Evolutionary conservation across 352 stramenopile species (phyloP).

Genomic region (Globisporangium rhizosaccharum): DNA sequence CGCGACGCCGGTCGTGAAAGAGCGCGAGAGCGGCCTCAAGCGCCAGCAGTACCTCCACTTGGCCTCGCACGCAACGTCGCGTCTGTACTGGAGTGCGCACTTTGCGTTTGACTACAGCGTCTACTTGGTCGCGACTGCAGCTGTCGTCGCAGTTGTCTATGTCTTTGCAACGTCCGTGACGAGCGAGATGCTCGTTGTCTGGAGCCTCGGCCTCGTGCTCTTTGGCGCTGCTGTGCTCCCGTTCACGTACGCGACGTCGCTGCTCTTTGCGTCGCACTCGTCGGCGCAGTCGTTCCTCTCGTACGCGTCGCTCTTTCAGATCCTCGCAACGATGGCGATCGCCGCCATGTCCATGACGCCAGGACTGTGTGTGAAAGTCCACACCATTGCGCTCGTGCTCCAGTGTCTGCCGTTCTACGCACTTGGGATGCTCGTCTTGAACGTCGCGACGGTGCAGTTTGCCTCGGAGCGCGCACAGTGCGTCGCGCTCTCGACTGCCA

Average conservation of each 20-base stretch:
- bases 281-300: conserved; percentile 78
- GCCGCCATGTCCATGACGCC: conserved; percentile 47
- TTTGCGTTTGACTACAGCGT: conserved; percentile 57
- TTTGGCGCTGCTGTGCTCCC: conserved; percentile 57
- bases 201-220: conserved; percentile 26
- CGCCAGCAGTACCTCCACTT: conserved; percentile 70
- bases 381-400: conserved; percentile 37
- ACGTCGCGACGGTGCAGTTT: conserved; percentile 50
- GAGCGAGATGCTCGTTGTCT: conserved; percentile 29
- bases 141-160: conserved; percentile 26
- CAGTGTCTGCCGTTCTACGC: conserved; percentile 59
- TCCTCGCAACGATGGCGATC: conserved; percentile 41
- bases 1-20: conserved; percentile 53
- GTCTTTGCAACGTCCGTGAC: conserved; percentile 32
- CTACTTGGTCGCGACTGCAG: conserved; percentile 27
- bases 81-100: conserved; percentile 64
- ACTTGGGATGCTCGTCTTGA: conserved; percentile 39
- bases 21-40: conserved; percentile 67
- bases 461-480: conserved; percentile 39
- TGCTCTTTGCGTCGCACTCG: conserved; percentile 71
- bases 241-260: conserved; percentile 58
- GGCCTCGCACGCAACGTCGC: conserved; percentile 34
- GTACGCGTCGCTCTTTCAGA: conserved; percentile 65
- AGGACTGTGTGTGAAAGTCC: conserved; percentile 39
- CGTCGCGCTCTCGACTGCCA: conserved; percentile 12